Evolutionary conservation across 2,329 filamentous ascomycete genomes (phyloP), one percentile per base, ranked within the genome.

Genomic region (Ceratocystis lukuohia): DNA sequence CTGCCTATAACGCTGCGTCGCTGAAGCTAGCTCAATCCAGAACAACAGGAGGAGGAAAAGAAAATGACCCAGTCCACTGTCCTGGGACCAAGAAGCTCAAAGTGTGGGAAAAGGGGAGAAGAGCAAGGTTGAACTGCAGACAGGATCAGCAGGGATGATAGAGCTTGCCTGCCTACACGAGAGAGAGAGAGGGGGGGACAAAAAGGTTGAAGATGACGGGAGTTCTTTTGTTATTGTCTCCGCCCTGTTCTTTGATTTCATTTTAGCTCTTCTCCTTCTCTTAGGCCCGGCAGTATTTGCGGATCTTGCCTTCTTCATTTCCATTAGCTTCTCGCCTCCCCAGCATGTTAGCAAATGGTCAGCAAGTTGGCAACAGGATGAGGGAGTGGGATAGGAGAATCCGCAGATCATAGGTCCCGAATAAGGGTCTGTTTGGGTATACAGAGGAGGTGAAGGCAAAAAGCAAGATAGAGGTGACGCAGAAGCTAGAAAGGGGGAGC

Each of bases 31-130:
- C 0, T 28, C 22, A 28, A 30, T 33, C 10, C 53, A 57, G 30
- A 30, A 17, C 28, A 30, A 25, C 28, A 57, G 22, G 53, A 33
- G 50, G 46, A 50, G 46, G 22, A 12, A 50, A 50, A 50, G 20
- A 48, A 7, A 56, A 56, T 22, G 53, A 57, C 53, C 53, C 53
- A 57, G 53, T 25, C 53, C 53, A 33, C 30, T 57, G 53, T 57
- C 25, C 53, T 57, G 53, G 53, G 53, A 57, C 53, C 12, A 57
- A 57, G 53, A 12, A 50, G 20, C 20, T 50, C 48, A 12, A 7
- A 22, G 48, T 22, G 17, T 20, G 53, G 10, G 30, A 57, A 50
- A 57, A 57, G 53, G 53, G 53, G 53, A 57, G 12, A 57, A 30
- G 53, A 57, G 53, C 53, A 57, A 33, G 53, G 53, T 33, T 57